Evolutionary conservation across 31 red algal genomes (phyloP), one percentile per base, ranked within the genome.

Genomic region (Pterothamnion heteromorphum): DNA sequence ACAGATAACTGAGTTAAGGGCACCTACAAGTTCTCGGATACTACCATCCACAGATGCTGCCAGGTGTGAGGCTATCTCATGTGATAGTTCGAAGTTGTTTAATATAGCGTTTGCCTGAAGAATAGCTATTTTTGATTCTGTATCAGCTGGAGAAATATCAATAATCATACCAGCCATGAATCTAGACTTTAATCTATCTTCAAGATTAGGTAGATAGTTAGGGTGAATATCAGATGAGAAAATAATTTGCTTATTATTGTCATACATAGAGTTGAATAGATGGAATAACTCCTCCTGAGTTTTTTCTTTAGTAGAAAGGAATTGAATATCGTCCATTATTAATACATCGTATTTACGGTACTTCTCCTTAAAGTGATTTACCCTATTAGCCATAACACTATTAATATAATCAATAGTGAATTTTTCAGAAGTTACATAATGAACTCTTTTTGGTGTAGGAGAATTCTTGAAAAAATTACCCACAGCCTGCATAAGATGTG

Each of bases 211-310:
- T 35, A 86, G 26, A 35, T 86, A 26, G 32, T 43, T 86, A 27
- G 82, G 82, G 32, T 36, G 82, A 35, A 26, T 86, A 86, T 86
- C 82, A 43, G 82, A 86, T 35, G 82, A 86, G 24, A 86, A 43
- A 37, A 86, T 86, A 39, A 86, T 86, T 43, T 86, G 82, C 35
- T 86, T 86, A 43, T 43, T 43, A 37, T 36, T 39, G 32, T 86
- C 82, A 86, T 86, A 86, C 82, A 86, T 39, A 43, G 26, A 39
- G 37, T 86, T 86, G 35, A 86, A 86, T 37, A 43, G 24, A 86
- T 86, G 82, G 34, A 86, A 86, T 3, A 86, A 86, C 35, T 86
- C 82, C 34, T 86, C 82, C 35, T 86, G 82, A 35, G 82, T 86
- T 37, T 43, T 36, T 86, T 86, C 82, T 86, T 86, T 86, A 35